Percentiles rank a stretch among this genome's conserved stretches.
phyloP scores from a whole-genome alignment of 768 basidiomycete genomes.

The Porpolomopsis calyptriformis region DNA sequence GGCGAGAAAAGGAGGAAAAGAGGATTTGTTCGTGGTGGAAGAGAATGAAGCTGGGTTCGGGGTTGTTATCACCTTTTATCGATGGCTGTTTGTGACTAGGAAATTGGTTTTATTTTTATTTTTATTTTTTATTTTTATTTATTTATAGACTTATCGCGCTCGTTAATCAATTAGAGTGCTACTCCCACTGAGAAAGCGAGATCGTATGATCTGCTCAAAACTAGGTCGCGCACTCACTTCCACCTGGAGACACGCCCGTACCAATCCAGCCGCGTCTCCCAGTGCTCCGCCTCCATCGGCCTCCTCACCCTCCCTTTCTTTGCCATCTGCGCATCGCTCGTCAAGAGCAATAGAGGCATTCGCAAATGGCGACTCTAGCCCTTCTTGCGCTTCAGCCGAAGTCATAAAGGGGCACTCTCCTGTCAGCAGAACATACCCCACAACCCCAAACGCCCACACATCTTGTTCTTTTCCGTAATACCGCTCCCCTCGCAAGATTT shows the following conservation, averaged over 20 bases:
- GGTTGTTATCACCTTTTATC: too few species aligned
- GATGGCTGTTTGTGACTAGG: not conserved
- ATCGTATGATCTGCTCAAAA: conserved; percentile 72
- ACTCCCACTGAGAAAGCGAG: conserved; percentile 69
- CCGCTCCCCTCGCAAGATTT: conserved; percentile 88
- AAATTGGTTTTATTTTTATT: not conserved
- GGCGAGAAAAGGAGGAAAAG: not conserved
- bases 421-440: conserved; percentile 87
- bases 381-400: conserved; percentile 82
- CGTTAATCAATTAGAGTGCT: conserved; percentile 53
- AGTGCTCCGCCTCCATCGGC: conserved; percentile 74
- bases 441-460: conserved; percentile 96
- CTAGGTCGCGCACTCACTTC: conserved; percentile 69
- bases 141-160: too few species aligned
- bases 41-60: not conserved
- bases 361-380: conserved; percentile 64
- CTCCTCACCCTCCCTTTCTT: conserved; percentile 66
- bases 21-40: not conserved
- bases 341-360: conserved; percentile 68
- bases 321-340: conserved; percentile 68
- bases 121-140: too few species aligned
- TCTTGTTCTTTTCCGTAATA: conserved; percentile 97
- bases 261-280: conserved; percentile 76
- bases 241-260: conserved; percentile 76
- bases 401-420: conserved; percentile 91